phyloP scores from a whole-genome alignment of 169 alveolate species.

The Plasmodium chabaudi region DNA sequence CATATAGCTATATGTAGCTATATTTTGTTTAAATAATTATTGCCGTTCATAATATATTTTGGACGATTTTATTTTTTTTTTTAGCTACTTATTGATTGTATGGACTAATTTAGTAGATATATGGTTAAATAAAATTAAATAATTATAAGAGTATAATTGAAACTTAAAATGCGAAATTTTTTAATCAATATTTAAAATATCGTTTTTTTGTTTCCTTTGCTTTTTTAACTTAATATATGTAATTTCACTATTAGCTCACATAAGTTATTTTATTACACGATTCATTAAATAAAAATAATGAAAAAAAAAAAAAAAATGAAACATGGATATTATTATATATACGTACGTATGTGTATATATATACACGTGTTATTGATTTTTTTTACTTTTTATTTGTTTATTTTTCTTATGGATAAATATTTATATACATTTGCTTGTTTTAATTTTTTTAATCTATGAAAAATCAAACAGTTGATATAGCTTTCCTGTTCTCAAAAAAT shows the following conservation, averaged over 20 bases:
- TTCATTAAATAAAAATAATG: too few species aligned
- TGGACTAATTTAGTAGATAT: too few species aligned
- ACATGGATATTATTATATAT: background rate
- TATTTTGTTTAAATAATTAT: too few species aligned
- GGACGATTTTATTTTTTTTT: too few species aligned
- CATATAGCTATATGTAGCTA: too few species aligned
- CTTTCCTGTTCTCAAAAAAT: conserved; percentile 23
- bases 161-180: conserved; percentile 11
- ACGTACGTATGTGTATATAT: background rate
- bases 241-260: too few species aligned
- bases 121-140: background rate
- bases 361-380: background rate
- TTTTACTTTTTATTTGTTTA: background rate
- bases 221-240: background rate
- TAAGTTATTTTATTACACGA: too few species aligned
- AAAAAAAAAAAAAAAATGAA: too few species aligned
- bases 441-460: conserved; percentile 10
- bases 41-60: too few species aligned
- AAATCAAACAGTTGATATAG: conserved; percentile 29
- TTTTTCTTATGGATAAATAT: conserved; percentile 7
- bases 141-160: conserved; percentile 41
- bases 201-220: conserved; percentile 5
- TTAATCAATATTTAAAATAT: conserved; percentile 2
- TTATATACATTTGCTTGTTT: conserved; percentile 6
- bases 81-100: too few species aligned